Conservation (phyloP, 2,329 filamentous ascomycete genomes). For the Calycina marina region DNA sequence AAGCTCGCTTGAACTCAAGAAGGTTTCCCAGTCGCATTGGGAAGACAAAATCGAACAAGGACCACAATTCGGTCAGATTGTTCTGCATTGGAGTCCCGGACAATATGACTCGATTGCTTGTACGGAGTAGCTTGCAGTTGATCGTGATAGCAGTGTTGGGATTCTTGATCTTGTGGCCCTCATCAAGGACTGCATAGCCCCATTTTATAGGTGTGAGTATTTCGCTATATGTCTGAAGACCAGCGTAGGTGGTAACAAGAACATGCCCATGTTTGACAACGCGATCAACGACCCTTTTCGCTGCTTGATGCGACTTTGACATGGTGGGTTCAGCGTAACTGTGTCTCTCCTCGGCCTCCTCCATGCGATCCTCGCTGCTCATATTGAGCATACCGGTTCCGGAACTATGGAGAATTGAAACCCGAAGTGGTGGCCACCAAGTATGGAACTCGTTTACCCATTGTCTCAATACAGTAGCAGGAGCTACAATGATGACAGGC, state of each 20-base stretch:
- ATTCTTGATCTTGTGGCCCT: conserved; percentile 96
- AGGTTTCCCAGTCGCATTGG: conserved; percentile 90
- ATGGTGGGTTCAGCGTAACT: conserved; percentile 24
- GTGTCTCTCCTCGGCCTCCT: conserved; percentile 40
- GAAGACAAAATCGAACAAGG: conserved; percentile 92
- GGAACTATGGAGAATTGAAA: conserved; percentile 88
- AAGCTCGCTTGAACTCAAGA: conserved; percentile 78
- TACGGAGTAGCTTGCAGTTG: conserved; percentile 85
- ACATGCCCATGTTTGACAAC: conserved; percentile 81
- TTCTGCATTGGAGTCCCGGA: conserved; percentile 98
- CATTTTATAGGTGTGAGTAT: conserved; percentile 72
- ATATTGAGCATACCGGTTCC: conserved; percentile 93
- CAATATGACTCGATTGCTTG: conserved; percentile 78
- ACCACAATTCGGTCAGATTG: conserved; percentile 90
- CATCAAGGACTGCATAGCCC: conserved; percentile 88
- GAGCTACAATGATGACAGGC: conserved; percentile 82
- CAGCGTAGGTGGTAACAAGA: conserved; percentile 88
- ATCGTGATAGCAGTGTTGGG: conserved; percentile 91
- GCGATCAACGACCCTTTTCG: conserved; percentile 65
- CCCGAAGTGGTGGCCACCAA: conserved; percentile 98
- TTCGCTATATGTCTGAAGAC: conserved; percentile 82
- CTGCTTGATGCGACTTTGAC: conserved; percentile 50
- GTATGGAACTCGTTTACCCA: conserved; percentile 98
- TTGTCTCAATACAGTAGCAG: conserved; percentile 87
- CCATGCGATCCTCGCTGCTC: conserved; percentile 42